phyloP scores from a whole-genome alignment of 129 eudicot genomes.

The Heracleum sosnowskyi region DNA sequence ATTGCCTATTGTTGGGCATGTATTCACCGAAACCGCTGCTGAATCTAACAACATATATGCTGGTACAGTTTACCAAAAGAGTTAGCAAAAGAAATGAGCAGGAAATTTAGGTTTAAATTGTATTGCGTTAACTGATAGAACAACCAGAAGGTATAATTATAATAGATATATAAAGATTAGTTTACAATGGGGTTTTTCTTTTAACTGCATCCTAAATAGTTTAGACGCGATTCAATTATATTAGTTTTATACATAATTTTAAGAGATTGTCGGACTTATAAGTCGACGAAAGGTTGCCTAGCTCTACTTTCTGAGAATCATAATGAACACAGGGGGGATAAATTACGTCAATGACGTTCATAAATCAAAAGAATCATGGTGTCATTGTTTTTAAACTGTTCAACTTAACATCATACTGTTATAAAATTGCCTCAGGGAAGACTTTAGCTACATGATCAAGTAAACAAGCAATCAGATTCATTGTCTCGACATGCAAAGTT shows the following conservation, averaged over 20 bases:
- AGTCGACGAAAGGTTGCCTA: too few species aligned
- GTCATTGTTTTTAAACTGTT: neutral
- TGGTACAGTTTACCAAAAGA: neutral
- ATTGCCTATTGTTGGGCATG: neutral
- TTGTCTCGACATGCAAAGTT: neutral
- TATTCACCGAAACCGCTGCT: neutral
- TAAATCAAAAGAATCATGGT: neutral
- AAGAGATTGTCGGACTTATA: neutral
- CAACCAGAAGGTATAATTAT: too few species aligned
- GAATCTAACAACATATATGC: neutral
- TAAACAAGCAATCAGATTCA: neutral
- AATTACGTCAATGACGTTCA: too few species aligned
- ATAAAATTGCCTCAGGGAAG: neutral
- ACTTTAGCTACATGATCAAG: neutral
- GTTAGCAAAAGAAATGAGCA: too few species aligned
- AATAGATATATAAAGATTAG: too few species aligned
- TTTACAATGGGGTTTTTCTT: neutral
- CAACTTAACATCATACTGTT: neutral
- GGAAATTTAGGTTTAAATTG: neutral
- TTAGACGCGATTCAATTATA: too few species aligned
- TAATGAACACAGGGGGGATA: too few species aligned
- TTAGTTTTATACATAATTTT: too few species aligned
- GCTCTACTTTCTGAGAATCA: too few species aligned
- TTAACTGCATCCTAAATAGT: too few species aligned
- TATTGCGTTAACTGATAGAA: too few species aligned